These are phyloP conservation scores for Arthrobotrys sphaeroides DNA, from an alignment of 2,329 filamentous ascomycete species.

Conservation along the genomic window DNA sequence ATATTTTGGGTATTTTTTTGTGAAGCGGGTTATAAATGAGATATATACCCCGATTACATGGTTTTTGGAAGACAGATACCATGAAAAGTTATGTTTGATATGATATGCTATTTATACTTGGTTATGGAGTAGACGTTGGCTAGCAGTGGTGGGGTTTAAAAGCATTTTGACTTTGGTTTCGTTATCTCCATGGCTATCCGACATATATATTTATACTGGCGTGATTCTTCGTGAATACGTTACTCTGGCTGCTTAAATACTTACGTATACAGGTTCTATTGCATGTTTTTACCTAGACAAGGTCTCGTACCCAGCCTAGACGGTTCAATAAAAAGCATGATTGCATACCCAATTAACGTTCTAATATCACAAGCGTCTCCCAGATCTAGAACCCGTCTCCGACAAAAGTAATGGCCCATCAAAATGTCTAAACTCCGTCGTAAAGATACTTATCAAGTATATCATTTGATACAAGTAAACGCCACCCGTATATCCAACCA, in stretches of 20 bases:
- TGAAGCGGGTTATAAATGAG: background rate
- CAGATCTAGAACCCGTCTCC: background rate
- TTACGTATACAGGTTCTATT: too few species aligned
- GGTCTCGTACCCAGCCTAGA: too few species aligned
- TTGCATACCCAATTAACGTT: too few species aligned
- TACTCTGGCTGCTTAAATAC: too few species aligned
- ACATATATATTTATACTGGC: too few species aligned
- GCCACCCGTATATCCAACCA: background rate
- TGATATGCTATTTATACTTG: background rate
- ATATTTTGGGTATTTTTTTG: background rate
- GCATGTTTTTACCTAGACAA: too few species aligned
- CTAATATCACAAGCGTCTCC: background rate
- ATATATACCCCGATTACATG: conserved; percentile 4
- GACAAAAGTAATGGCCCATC: too few species aligned
- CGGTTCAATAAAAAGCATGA: too few species aligned
- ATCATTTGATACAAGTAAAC: conserved; percentile 1
- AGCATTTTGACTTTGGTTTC: background rate
- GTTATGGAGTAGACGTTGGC: background rate
- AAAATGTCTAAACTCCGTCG: background rate
- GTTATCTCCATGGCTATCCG: too few species aligned
- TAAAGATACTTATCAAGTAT: background rate
- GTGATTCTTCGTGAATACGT: too few species aligned
- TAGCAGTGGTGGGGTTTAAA: conserved; percentile 2
- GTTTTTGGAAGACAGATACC: conserved; percentile 5
- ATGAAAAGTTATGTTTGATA: conserved; percentile 9